Conservation (phyloP, 106 monocot genomes). For the Gastrodia elata region DNA sequence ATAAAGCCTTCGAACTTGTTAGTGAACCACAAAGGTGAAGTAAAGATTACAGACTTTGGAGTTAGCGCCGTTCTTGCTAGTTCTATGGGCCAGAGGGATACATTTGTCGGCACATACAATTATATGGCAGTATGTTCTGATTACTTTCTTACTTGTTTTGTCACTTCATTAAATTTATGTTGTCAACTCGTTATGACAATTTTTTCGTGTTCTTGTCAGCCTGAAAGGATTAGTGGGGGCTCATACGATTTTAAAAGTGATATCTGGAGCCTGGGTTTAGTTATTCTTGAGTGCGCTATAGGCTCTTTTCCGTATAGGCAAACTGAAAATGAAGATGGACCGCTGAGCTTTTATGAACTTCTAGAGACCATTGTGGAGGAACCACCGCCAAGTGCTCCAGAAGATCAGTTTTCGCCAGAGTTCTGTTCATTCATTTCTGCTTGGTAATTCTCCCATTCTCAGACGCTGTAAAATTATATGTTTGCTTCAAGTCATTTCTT, state of each 20-base stretch:
- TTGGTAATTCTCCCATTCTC: conserved; percentile 40
- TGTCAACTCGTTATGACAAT: background rate
- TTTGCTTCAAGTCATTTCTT: background rate
- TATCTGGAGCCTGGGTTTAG: conserved; percentile 95
- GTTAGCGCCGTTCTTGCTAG: conserved; percentile 85
- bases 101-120: conserved; percentile 91
- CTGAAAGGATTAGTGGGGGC: conserved; percentile 82
- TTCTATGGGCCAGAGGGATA: conserved; percentile 89
- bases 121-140: conserved; percentile 75
- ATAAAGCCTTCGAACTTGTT: conserved; percentile 85
- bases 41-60: conserved; percentile 92
- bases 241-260: conserved; percentile 92
- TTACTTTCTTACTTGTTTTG: background rate
- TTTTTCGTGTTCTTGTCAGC: conserved; percentile 28
- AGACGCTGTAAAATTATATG: background rate
- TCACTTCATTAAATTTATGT: background rate
- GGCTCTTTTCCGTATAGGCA: conserved; percentile 85
- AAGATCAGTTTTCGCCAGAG: conserved; percentile 97
- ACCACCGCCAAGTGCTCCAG: conserved; percentile 76
- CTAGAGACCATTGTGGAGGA: conserved; percentile 87
- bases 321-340: conserved; percentile 58
- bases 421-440: conserved; percentile 94
- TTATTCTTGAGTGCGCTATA: conserved; percentile 93
- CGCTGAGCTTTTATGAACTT: conserved; percentile 86
- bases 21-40: conserved; percentile 78